A percentile compares a stretch with the other conserved stretches of the same genome.
These are phyloP conservation scores for Penicillium verrucosum DNA, from an alignment of 2,329 filamentous ascomycete species.

Conservation along the genomic window DNA sequence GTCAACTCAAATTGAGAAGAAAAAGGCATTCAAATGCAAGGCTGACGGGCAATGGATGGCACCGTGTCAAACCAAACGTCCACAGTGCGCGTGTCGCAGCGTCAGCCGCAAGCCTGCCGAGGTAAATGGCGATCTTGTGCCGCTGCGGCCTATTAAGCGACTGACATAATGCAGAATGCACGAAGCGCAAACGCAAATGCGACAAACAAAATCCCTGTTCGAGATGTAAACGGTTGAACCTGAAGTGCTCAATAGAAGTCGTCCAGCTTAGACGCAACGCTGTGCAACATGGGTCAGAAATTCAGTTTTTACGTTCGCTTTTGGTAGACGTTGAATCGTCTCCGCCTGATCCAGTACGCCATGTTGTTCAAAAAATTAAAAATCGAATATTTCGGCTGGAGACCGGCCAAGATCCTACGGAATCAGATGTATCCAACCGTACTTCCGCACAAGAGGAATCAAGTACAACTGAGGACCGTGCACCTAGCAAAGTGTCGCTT, in stretches of 20 bases:
- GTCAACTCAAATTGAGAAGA: not conserved
- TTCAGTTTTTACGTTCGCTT: conserved; percentile 25
- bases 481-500: conserved; percentile 3
- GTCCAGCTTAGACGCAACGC: conserved; percentile 25
- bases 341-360: conserved; percentile 4
- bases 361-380: conserved; percentile 12
- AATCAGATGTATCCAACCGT: not conserved
- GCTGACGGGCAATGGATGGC: not conserved
- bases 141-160: not conserved
- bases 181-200: conserved; percentile 27
- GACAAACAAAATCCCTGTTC: conserved; percentile 26
- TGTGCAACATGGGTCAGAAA: conserved; percentile 27
- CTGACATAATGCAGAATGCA: conserved; percentile 24
- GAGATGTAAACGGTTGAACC: conserved; percentile 22
- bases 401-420: conserved; percentile 12
- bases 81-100: conserved; percentile 23
- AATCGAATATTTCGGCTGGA: conserved; percentile 24
- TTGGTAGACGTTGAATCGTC: conserved; percentile 20
- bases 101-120: conserved; percentile 25
- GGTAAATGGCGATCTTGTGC: conserved; percentile 13
- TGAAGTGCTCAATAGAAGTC: conserved; percentile 26
- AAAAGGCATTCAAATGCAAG: not conserved
- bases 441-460: conserved; percentile 1
- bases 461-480: not conserved
- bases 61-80: not conserved